Base-by-base conservation (phyloP, 139 green algal genomes). In the Penium margaritaceum region DNA sequence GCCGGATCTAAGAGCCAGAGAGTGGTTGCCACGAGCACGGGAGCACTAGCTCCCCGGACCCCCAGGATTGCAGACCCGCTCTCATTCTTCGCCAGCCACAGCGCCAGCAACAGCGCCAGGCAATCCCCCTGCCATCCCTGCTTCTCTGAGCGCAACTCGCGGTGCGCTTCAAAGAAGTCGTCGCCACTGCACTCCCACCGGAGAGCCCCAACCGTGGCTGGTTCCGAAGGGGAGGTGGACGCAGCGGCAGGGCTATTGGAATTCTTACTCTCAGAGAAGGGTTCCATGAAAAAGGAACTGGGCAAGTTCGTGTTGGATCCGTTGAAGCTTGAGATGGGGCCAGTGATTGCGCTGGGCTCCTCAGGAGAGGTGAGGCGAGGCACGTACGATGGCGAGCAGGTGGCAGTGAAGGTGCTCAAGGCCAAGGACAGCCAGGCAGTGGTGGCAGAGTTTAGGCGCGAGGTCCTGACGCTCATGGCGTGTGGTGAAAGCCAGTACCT, bases 261-360 rank as follows among this genome's bases (percentile, higher is more conserved):
- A 24, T 24, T 60, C n/a, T 24, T 60, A 24, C 47, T 60, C 29
- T 60, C 47, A 6, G 47, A 60, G 47, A n/a, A 60, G 14, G 47
- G 47, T 17, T n/a, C 47, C 3, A 60, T 60, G 47, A 60, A 64
- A 5, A 24, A 64, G 30, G 35, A 69, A 2, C 64, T 72, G 39
- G 30, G 64, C 41, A 39, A 72, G 64, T 39, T 60, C 39, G 21
- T 62, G 29, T 39, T 72, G 41, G 64, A 39, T 24, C n/a, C n/a
- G 2, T 27, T 24, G 21, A 27, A 32, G 24, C 55, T 68, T 3
- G 35, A 68, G 0, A 68, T 68, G 0, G 61, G 61, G 21, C 24
- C 24, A 17, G 30, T 33, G 36, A 27, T 72, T 35, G 64, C 64
- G 2, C 15, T 29, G 24, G 64, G 64, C 64, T 27, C 64, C 38